These are phyloP conservation scores for Talaromyces sp. DNA, from an alignment of 2,329 filamentous ascomycete species.

Conservation along the genomic window DNA sequence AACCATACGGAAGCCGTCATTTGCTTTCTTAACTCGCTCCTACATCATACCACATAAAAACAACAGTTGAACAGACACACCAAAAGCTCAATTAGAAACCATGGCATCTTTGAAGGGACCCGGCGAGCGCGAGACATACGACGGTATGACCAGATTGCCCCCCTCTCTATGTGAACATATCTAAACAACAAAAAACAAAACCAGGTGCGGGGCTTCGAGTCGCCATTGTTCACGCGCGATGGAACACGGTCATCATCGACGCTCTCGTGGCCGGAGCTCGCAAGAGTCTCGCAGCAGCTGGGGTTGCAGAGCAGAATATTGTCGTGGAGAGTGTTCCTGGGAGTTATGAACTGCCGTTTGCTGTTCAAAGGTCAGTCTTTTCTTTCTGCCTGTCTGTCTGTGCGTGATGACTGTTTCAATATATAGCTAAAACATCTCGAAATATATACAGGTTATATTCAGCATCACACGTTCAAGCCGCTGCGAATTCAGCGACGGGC, in stretches of 20 bases:
- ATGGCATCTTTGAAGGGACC: conserved; percentile 61
- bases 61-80: background rate
- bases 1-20: background rate
- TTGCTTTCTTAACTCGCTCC: background rate
- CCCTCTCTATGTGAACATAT: background rate
- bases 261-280: conserved; percentile 77
- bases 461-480: conserved; percentile 79
- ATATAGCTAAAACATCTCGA: background rate
- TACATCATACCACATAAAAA: background rate
- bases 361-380: conserved; percentile 65
- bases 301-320: conserved; percentile 85
- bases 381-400: background rate
- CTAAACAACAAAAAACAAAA: background rate
- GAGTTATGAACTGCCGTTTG: conserved; percentile 89
- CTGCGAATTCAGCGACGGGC: conserved; percentile 45
- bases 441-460: conserved; percentile 63
- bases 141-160: conserved; percentile 40
- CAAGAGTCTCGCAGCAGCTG: conserved; percentile 69
- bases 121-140: conserved; percentile 53
- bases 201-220: conserved; percentile 71
- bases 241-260: conserved; percentile 86
- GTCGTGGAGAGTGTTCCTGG: conserved; percentile 85
- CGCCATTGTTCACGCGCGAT: conserved; percentile 92
- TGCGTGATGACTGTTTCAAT: background rate
- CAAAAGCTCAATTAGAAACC: conserved; percentile 19